phyloP scores from a whole-genome alignment of 2,329 filamentous ascomycete genomes.

The Fusarium sterilihyphosum region DNA sequence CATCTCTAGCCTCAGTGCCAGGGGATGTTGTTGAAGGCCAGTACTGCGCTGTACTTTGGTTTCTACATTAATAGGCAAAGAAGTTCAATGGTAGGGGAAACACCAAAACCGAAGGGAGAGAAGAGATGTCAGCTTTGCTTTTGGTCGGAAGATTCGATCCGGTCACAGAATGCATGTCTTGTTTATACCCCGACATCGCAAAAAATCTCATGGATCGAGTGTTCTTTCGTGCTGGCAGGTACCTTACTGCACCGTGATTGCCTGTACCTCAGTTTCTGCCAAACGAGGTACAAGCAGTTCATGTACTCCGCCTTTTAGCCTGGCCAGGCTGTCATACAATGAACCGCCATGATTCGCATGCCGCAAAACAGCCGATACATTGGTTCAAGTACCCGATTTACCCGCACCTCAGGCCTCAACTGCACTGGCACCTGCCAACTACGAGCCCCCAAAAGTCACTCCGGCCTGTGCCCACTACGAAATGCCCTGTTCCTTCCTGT shows the following conservation, averaged over 20 bases:
- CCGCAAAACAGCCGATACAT: slow-evolving; percentile 3
- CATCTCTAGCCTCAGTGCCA: slow-evolving; percentile 11
- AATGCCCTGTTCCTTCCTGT: not conserved
- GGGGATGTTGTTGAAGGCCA: slow-evolving; percentile 6
- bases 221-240: slow-evolving; percentile 1
- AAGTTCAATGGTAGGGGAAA: not conserved
- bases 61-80: not conserved
- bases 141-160: slow-evolving; percentile 6
- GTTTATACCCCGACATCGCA: slow-evolving; percentile 8
- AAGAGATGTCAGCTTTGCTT: not conserved
- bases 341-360: not conserved
- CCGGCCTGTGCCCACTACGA: slow-evolving; percentile 35
- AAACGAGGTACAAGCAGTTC: slow-evolving; percentile 9
- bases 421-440: slow-evolving; percentile 40
- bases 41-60: not conserved
- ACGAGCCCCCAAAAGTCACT: slow-evolving; percentile 26
- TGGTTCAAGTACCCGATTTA: slow-evolving; percentile 1
- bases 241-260: slow-evolving; percentile 15
- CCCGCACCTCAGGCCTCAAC: slow-evolving; percentile 20
- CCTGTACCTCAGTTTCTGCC: not conserved
- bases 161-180: slow-evolving; percentile 17
- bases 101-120: not conserved
- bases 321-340: slow-evolving; percentile 18
- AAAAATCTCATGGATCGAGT: not conserved
- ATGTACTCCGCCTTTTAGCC: slow-evolving; percentile 33